A percentile compares a stretch with the other conserved stretches of the same genome.
phyloP scores from a whole-genome alignment of 2,329 filamentous ascomycete species.

The Chaetoscypha palmicola region DNA sequence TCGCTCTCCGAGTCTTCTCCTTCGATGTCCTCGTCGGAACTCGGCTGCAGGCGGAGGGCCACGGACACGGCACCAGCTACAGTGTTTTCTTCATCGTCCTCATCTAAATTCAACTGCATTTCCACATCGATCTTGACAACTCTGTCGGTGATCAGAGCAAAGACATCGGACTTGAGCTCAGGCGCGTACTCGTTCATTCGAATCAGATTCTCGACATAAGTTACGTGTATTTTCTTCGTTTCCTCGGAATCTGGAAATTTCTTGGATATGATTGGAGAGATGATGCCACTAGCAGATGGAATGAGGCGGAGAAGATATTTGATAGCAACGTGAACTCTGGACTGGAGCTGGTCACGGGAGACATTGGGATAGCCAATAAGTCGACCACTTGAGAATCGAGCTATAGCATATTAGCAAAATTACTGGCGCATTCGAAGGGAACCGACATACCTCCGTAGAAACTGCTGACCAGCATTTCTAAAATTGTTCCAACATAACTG shows the following conservation, averaged over 20 bases:
- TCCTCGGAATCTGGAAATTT: constrained; percentile 75
- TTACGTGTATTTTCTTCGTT: constrained; percentile 68
- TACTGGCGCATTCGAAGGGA: too few relatives aligned
- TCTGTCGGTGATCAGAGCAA: constrained; percentile 76
- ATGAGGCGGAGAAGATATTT: constrained; percentile 73
- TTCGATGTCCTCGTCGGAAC: constrained; percentile 44
- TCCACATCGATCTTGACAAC: constrained; percentile 93
- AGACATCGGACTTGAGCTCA: constrained; percentile 69
- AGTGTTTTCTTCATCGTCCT: constrained; percentile 89
- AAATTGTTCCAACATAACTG: constrained; percentile 64
- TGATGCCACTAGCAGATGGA: constrained; percentile 65
- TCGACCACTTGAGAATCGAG: constrained; percentile 33
- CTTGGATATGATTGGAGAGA: constrained; percentile 58
- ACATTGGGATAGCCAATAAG: constrained; percentile 47
- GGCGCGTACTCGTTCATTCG: constrained; percentile 70
- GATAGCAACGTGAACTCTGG: constrained; percentile 68
- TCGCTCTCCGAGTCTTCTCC: constrained; percentile 52
- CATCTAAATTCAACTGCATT: constrained; percentile 88
- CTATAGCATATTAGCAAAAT: constrained; percentile 14
- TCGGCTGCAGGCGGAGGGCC: constrained; percentile 37
- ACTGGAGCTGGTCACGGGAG: constrained; percentile 55
- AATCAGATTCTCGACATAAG: constrained; percentile 83
- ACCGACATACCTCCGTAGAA: constrained; percentile 52
- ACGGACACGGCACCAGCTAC: constrained; percentile 66
- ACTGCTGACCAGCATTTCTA: constrained; percentile 74